A percentile compares a stretch with the other conserved stretches of the same genome.
These are phyloP conservation scores for Arabidopsis lyrata DNA, from an alignment of 441 rosid genomes.

Conservation along the genomic window DNA sequence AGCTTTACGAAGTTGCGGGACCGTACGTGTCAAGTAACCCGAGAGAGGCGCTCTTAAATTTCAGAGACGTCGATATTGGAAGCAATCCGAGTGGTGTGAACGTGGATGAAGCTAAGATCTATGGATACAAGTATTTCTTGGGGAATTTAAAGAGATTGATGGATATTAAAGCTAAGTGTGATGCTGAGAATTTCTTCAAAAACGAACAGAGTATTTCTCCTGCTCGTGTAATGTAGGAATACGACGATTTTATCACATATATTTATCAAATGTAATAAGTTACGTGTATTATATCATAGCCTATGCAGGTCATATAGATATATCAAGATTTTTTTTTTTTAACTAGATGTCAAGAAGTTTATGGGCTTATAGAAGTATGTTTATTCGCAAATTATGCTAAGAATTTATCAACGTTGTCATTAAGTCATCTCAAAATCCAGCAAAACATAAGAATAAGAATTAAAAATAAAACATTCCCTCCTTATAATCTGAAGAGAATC, in stretches of 20 bases:
- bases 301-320: no score
- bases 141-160: conserved; percentile 52
- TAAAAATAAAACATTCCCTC: no score
- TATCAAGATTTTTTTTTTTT: no score
- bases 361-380: no score
- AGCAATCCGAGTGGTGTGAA: conserved; percentile 41
- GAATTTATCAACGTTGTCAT: no score
- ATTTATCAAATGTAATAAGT: background rate
- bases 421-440: no score
- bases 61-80: conserved; percentile 66
- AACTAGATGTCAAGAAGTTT: no score
- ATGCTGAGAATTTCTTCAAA: conserved; percentile 57
- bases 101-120: conserved; percentile 39
- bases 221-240: background rate
- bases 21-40: conserved; percentile 69
- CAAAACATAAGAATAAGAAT: no score
- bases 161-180: conserved; percentile 49
- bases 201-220: conserved; percentile 61
- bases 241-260: background rate
- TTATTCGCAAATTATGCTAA: no score
- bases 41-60: conserved; percentile 66
- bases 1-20: conserved; percentile 52
- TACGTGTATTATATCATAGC: background rate
- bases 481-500: no score
- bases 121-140: conserved; percentile 49